Base-by-base conservation (phyloP, 176 grass and related monocot species). In the Typha latifolia region DNA sequence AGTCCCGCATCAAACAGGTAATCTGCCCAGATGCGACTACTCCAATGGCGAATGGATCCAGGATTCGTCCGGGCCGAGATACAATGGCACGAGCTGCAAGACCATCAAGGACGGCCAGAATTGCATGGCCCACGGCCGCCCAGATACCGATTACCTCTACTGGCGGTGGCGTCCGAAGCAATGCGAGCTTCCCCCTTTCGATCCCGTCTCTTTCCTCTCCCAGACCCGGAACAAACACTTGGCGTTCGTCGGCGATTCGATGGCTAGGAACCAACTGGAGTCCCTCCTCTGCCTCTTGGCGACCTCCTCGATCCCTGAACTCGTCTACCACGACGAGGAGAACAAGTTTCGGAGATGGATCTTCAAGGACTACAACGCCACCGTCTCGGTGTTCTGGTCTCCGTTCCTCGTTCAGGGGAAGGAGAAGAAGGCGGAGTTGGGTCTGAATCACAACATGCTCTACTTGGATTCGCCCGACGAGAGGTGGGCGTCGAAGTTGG, bases 371-470 rank as follows among this genome's bases (percentile, higher is more conserved):
- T 79, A 88, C 63, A 48, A 85, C 76, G 66, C 50, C 1, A 96
- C 88, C 13, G 68, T 96, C 71, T 96, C 93, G 3, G 79, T 96
- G 50, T 78, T 80, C 82, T 91, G 93, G 93, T 86, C 82, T 0
- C 85, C 85, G 61, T 91, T 96, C 84, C 75, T 96, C 63, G 85
- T 96, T 51, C 86, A 89, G 26, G 93, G 93, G 32, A 80, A 82
- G 15, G 80, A 91, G 73, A 86, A 82, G 12, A 62, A 61, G 13
- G 65, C 62, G 15, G 63, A 37, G 13, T 59, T 21, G 0, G 79
- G 70, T 22, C 66, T 70, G 13, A 32, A 66, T 56, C 80, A 94
- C 72, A 96, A 86, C 80, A 70, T 66, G 65, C 66, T 96, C 5
- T 85, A 78, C 69, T 31, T 91, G 0, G 88, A 96, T 72, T 65